Percentiles rank a stretch among this genome's conserved stretches.
Conservation (phyloP, 192 early-diverging fungal genomes). For the Coemansia sp. region DNA sequence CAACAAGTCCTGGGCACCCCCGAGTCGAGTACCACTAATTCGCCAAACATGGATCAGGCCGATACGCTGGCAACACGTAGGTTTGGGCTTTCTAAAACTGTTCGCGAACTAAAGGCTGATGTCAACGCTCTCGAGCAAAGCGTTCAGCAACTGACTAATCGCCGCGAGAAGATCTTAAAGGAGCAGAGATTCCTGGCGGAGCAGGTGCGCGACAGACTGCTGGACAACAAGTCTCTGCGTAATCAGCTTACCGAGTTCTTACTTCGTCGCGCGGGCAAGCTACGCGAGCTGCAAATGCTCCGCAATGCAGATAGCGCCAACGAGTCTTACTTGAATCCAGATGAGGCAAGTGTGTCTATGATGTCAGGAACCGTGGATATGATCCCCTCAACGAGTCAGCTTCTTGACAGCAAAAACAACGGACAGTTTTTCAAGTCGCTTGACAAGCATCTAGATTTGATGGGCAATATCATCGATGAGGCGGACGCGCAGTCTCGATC, state of each 20-base stretch:
- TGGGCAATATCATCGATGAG: slow-evolving; percentile 41
- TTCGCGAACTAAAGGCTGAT: slow-evolving; percentile 7
- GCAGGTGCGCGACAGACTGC: slow-evolving; percentile 29
- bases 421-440: slow-evolving; percentile 24
- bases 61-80: slow-evolving; percentile 1
- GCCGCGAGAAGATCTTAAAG: slow-evolving; percentile 23
- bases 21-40: slow-evolving; percentile 9
- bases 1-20: neutral
- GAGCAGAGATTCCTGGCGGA: slow-evolving; percentile 38
- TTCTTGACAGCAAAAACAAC: slow-evolving; percentile 35
- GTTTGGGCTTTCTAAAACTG: slow-evolving; percentile 6
- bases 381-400: slow-evolving; percentile 43
- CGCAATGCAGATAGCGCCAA: slow-evolving; percentile 14
- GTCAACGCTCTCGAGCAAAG: slow-evolving; percentile 17
- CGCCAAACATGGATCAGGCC: slow-evolving; percentile 16
- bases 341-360: slow-evolving; percentile 31
- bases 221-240: slow-evolving; percentile 39
- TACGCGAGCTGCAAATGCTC: slow-evolving; percentile 28
- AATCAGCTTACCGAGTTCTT: slow-evolving; percentile 26
- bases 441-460: slow-evolving; percentile 42
- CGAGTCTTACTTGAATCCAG: slow-evolving; percentile 14
- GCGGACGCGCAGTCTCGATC: slow-evolving; percentile 5
- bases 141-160: slow-evolving; percentile 12
- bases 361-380: slow-evolving; percentile 32
- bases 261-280: slow-evolving; percentile 35